phyloP scores from a whole-genome alignment of 148 eudicot species.

The Silene uniflora region DNA sequence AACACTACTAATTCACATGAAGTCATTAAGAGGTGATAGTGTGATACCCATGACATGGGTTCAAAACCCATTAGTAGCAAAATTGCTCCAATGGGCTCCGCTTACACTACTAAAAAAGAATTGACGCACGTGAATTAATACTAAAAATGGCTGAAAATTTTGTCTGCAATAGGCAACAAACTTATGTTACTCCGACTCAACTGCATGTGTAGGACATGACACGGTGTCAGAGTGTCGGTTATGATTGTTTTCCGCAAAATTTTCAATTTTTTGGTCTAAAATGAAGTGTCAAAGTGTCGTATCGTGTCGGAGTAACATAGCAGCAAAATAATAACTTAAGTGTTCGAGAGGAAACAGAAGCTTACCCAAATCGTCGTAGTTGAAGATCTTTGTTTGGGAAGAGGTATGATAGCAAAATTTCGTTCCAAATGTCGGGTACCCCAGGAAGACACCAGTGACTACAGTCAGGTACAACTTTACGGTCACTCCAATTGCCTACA shows the following conservation, averaged over 20 bases:
- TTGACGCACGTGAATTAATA: too few relatives aligned
- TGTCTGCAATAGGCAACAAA: background rate
- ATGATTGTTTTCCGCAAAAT: too few relatives aligned
- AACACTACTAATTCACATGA: too few relatives aligned
- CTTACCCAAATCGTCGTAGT: constrained; percentile 19
- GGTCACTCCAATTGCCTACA: constrained; percentile 62
- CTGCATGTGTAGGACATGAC: too few relatives aligned
- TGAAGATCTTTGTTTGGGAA: constrained; percentile 26
- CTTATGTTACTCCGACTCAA: too few relatives aligned
- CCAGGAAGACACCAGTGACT: constrained; percentile 88
- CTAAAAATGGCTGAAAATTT: too few relatives aligned
- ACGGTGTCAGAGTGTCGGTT: too few relatives aligned
- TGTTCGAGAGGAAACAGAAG: constrained; percentile 15
- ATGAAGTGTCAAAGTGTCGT: too few relatives aligned
- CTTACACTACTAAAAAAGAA: too few relatives aligned
- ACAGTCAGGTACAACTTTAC: constrained; percentile 51
- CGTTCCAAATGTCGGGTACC: constrained; percentile 69
- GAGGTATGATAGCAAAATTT: constrained; percentile 46
- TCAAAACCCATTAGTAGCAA: background rate
- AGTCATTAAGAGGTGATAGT: background rate
- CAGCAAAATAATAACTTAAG: background rate
- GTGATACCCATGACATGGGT: too few relatives aligned
- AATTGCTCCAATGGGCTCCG: background rate
- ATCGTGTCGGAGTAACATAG: background rate
- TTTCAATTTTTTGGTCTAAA: too few relatives aligned